Base-by-base conservation (phyloP, 257 asterid species). In the Solanum habrochaites region DNA sequence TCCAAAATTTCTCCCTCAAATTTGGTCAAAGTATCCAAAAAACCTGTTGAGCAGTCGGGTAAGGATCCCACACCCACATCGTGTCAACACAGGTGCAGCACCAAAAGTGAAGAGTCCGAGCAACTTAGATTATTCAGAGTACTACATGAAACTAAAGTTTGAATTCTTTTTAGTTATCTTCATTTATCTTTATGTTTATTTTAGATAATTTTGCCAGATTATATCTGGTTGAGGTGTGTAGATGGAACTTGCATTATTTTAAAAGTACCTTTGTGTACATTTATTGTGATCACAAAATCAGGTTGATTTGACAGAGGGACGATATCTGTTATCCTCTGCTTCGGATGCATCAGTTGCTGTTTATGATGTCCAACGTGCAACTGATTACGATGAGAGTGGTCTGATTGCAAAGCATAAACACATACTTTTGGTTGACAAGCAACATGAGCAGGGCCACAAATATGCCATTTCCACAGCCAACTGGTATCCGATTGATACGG, bases 271-370 rank as follows among this genome's bases (percentile, higher is more conserved):
- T 80, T 90, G 88, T 90, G 92, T 90, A 88, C 92, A 83, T 71
- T 89, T 87, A 27, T 90, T 90, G 73, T 88, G 94, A 92, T 93
- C 92, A 93, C 94, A 90, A 92, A 92, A 90, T 93, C 98, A 95
- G 99, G 98, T 96, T 93, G 99, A 97, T 94, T 94, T 97, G 96
- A 97, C 98, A 88, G 99, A 96, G 93, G 95, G 98, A 29, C 93
- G 99, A 69, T 97, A 97, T 90, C 92, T 97, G 85, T 90, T 97
- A 69, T 94, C 98, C 32, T 97, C 96, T 85, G 96, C 99, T 40
- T 89, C 98, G 16, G 99, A 97, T 92, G 98, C 99, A 82, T 95
- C 98, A 39, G 92, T 93, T 93, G 98, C 98, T 23, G 93, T 96
- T 75, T 97, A 94, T 86, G 99, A 97, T 88, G 88, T 95, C 88